Conservation (phyloP, 305 asterid genomes). For the Plantago rigida region DNA sequence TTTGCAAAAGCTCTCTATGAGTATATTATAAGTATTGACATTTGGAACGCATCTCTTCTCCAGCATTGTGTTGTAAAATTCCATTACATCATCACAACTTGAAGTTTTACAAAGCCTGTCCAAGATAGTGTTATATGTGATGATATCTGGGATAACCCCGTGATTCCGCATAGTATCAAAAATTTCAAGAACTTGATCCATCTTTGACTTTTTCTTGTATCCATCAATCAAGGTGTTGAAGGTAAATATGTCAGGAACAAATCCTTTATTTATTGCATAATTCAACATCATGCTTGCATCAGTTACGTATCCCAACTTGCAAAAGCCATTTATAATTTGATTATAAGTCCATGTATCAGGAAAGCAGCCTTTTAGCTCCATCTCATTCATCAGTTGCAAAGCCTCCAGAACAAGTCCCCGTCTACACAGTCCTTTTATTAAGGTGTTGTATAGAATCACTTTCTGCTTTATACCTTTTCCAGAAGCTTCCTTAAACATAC, state of each 20-base stretch:
- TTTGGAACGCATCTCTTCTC: constrained; percentile 70
- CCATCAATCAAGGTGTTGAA: constrained; percentile 88
- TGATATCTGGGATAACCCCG: constrained; percentile 58
- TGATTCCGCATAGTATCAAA: constrained; percentile 67
- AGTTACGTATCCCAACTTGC: constrained; percentile 70
- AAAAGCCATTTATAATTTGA: constrained; percentile 60
- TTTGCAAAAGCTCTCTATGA: constrained; percentile 78
- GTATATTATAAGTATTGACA: constrained; percentile 69
- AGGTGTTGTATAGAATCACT: constrained; percentile 51
- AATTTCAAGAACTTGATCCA: constrained; percentile 58
- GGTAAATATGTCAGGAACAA: constrained; percentile 72
- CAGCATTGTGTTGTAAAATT: constrained; percentile 57
- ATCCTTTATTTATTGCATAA: constrained; percentile 55
- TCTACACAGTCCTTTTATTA: constrained; percentile 62
- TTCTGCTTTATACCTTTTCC: constrained; percentile 48
- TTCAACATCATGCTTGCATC: constrained; percentile 58
- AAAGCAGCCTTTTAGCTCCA: constrained; percentile 53
- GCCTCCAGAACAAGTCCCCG: constrained; percentile 64
- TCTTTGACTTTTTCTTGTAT: constrained; percentile 67
- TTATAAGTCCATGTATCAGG: constrained; percentile 77
- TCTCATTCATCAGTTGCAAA: constrained; percentile 58
- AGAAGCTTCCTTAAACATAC: constrained; percentile 42
- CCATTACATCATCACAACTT: constrained; percentile 57
- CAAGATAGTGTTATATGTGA: constrained; percentile 69
- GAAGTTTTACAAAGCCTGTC: constrained; percentile 81